Conservation (phyloP, 306 rosid genomes). For the Dicorynia guianensis region DNA sequence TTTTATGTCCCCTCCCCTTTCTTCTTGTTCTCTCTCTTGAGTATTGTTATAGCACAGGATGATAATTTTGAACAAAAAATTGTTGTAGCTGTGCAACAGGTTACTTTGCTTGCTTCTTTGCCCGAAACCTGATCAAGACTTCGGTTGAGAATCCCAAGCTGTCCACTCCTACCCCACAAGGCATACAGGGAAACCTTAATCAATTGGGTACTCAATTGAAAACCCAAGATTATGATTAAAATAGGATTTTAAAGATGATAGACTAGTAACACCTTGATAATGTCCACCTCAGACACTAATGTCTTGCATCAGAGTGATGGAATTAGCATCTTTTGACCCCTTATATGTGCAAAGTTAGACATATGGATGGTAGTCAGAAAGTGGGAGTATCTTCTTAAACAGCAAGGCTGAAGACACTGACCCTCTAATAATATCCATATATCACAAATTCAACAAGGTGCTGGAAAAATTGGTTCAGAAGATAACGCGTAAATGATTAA, state of each 20-base stretch:
- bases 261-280: constrained; percentile 2
- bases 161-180: constrained; percentile 3
- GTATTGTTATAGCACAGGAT: background rate
- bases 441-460: background rate
- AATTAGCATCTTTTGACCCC: constrained; percentile 26
- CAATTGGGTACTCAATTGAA: background rate
- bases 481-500: background rate
- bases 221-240: background rate
- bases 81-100: background rate
- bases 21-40: background rate
- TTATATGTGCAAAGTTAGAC: constrained; percentile 12
- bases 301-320: constrained; percentile 39
- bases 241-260: background rate
- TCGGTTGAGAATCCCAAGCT: constrained; percentile 3
- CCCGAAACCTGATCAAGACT: background rate
- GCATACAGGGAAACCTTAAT: background rate
- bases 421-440: background rate
- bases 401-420: constrained; percentile 1
- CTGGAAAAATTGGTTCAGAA: constrained; percentile 9
- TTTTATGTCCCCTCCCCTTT: background rate
- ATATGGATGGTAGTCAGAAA: constrained; percentile 13
- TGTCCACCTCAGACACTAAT: background rate
- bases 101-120: background rate
- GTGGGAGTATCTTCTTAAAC: constrained; percentile 16
- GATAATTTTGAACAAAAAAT: background rate